Conservation (phyloP, 208 protist species). For the Wallacemonas collosoma region DNA sequence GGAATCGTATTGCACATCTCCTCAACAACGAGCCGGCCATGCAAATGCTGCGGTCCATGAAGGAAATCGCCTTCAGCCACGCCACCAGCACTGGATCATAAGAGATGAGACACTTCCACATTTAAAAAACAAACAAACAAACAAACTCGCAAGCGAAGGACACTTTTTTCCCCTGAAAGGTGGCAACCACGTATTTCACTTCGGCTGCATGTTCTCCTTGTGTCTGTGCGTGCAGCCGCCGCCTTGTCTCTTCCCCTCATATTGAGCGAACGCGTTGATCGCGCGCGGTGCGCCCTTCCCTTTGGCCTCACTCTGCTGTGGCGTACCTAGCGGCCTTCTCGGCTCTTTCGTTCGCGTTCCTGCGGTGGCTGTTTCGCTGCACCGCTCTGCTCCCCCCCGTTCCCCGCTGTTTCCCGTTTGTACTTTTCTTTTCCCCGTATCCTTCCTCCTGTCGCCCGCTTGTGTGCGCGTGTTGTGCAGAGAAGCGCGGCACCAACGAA, state of each 20-base stretch:
- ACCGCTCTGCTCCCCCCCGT: not conserved
- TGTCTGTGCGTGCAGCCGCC: too few species aligned
- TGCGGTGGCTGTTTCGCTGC: too few species aligned
- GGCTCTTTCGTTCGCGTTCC: too few species aligned
- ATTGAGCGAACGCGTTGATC: too few species aligned
- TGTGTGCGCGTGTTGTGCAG: not conserved
- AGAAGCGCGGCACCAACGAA: not conserved
- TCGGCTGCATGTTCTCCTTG: too few species aligned
- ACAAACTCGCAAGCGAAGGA: not conserved
- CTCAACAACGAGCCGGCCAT: conserved; percentile 87
- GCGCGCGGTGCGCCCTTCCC: too few species aligned
- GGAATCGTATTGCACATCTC: conserved; percentile 72
- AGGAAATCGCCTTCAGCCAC: conserved; percentile 31
- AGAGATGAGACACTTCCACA: too few species aligned
- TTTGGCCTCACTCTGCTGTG: too few species aligned
- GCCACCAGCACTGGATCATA: not conserved
- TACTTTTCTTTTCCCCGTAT: not conserved
- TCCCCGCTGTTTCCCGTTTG: not conserved
- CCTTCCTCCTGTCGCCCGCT: not conserved
- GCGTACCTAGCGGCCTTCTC: too few species aligned
- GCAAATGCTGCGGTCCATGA: conserved; percentile 61
- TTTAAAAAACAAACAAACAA: too few species aligned
- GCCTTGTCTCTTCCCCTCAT: too few species aligned
- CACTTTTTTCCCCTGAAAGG: conserved; percentile 7
- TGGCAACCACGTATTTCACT: too few species aligned